Evolutionary conservation across 2,329 filamentous ascomycete genomes (phyloP).

Genomic region (Aspergillus fructus): DNA sequence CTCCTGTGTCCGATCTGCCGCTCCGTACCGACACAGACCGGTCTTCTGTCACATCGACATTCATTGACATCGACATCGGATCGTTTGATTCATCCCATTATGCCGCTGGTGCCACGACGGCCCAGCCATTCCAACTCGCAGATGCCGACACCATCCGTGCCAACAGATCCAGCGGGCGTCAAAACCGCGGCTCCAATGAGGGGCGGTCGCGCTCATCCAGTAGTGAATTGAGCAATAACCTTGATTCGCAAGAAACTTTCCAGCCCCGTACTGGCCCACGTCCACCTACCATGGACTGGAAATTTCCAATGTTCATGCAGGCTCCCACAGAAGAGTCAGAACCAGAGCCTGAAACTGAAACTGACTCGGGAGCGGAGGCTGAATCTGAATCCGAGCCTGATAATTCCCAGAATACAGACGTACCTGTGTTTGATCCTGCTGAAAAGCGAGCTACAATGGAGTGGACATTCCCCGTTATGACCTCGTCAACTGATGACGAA

Average conservation of each 20-base stretch:
- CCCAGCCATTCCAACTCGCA: slow-evolving; percentile 52
- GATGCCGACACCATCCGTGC: slow-evolving; percentile 58
- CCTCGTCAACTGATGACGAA: slow-evolving; percentile 17
- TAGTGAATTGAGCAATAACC: slow-evolving; percentile 27
- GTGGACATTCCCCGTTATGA: slow-evolving; percentile 55
- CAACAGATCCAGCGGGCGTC: slow-evolving; percentile 51
- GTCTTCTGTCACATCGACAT: slow-evolving; percentile 49
- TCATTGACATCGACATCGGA: slow-evolving; percentile 59
- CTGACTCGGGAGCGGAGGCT: slow-evolving; percentile 2
- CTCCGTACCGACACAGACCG: slow-evolving; percentile 47
- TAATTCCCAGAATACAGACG: slow-evolving; percentile 4
- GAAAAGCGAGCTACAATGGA: slow-evolving; percentile 48
- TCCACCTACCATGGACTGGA: slow-evolving; percentile 50
- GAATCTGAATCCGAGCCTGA: slow-evolving; percentile 11
- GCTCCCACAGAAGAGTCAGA: slow-evolving; percentile 13
- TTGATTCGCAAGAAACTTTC: slow-evolving; percentile 27
- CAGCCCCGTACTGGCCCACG: slow-evolving; percentile 38
- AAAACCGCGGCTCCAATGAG: slow-evolving; percentile 39
- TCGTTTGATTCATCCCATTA: slow-evolving; percentile 51
- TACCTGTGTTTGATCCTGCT: slow-evolving; percentile 22
- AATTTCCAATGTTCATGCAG: slow-evolving; percentile 40
- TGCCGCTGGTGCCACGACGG: slow-evolving; percentile 51
- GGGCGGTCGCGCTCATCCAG: slow-evolving; percentile 33
- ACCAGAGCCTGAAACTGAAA: slow-evolving; percentile 2
- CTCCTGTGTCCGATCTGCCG: slow-evolving; percentile 55